Evolutionary conservation across 129 eudicot species (phyloP), one percentile per base, ranked within the genome.

Genomic region (Mikania micrantha): DNA sequence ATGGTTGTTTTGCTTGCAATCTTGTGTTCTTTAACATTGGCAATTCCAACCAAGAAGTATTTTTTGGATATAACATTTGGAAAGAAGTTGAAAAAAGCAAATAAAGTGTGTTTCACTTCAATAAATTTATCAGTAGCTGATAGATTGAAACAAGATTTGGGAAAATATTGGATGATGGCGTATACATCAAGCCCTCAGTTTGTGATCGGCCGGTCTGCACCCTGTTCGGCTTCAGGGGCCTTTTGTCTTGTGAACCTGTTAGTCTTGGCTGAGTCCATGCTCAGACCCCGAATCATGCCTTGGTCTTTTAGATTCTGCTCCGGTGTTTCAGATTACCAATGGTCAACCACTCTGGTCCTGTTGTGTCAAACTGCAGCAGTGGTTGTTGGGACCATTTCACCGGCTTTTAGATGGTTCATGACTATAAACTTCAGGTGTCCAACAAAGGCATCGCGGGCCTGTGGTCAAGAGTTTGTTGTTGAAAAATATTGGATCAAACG

Each of bases 111-210:
- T 49, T 79, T 31, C 19, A 41, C 47, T 28, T 45, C 40, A 39
- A 53, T n/a, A 2, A 68, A 77, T 31, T 5, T 48, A 24, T n/a
- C 75, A 2, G 50, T 64, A 13, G 22, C 31, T 8, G 64, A 82
- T 15, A 62, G 79, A 59, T 17, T 85, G 12, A 67, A 58, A 11
- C 45, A 73, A 6, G 79, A 76, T 61, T 54, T 85, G 27, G 72
- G 61, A 0, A 85, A 79, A 41, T 82, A 65, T 57, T 85, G 87
- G 91, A 82, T 77, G 81, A 85, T 85, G 91, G 87, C 91, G 2
- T 60, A 82, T 65, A 79, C 87, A 9, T 82, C 79, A 29, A 61
- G 82, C 35, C 91, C 91, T 0, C 88, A 85, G 31, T 85, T 85
- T 42, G 91, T 85, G 39, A 74, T 77, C 0, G 91, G 83, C 5